These are phyloP conservation scores for Collybia sp. DNA, from an alignment of 768 basidiomycete species.

Conservation along the genomic window DNA sequence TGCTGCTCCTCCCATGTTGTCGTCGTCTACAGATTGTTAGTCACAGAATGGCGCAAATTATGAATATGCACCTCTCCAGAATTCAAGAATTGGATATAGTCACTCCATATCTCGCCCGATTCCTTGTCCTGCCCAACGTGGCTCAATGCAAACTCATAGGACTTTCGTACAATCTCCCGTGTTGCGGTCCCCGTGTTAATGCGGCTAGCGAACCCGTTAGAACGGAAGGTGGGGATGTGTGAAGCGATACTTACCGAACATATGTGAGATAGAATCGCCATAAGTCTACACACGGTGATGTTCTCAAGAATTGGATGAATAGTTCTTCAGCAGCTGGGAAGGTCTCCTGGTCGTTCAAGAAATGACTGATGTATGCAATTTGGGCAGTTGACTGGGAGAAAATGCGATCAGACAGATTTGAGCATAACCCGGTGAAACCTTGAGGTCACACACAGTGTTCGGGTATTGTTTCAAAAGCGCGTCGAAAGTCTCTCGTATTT, in stretches of 20 bases:
- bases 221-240: conserved; percentile 7
- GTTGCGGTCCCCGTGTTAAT: conserved; percentile 61
- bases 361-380: conserved; percentile 80
- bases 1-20: conserved; percentile 96
- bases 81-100: conserved; percentile 88
- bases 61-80: conserved; percentile 60
- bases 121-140: conserved; percentile 91
- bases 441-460: conserved; percentile 71
- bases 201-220: conserved; percentile 38
- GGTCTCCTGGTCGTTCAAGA: conserved; percentile 54
- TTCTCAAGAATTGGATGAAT: conserved; percentile 84
- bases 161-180: conserved; percentile 76
- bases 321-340: conserved; percentile 79
- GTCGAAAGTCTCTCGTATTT: conserved; percentile 79
- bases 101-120: conserved; percentile 88
- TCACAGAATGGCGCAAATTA: conserved; percentile 15
- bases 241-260: conserved; percentile 60
- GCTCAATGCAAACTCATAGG: conserved; percentile 90
- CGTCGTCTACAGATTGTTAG: conserved; percentile 34
- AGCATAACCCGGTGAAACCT: background rate
- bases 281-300: conserved; percentile 83
- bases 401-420: conserved; percentile 1
- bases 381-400: conserved; percentile 70
- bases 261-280: conserved; percentile 95
- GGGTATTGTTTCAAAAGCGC: conserved; percentile 82